Evolutionary conservation across 208 protist species (phyloP).

Genomic region (Angomonas deanei): DNA sequence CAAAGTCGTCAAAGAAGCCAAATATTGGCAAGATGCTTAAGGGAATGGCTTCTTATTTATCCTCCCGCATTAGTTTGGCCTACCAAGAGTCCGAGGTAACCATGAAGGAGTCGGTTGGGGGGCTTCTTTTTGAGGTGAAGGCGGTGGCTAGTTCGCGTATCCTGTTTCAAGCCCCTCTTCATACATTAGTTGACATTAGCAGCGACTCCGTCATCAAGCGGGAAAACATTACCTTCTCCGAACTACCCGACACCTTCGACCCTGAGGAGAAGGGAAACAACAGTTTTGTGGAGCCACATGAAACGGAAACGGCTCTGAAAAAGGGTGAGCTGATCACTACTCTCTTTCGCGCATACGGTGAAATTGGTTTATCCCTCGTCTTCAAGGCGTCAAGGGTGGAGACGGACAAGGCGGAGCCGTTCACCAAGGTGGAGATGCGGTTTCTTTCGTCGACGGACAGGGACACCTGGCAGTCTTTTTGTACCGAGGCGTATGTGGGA

Average conservation of each 20-base stretch:
- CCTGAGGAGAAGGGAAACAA: constrained; percentile 1
- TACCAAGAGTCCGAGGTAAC: constrained; percentile 45
- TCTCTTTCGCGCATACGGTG: constrained; percentile 34
- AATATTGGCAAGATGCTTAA: constrained; percentile 23
- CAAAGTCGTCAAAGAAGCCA: constrained; percentile 7
- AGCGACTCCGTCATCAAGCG: constrained; percentile 38
- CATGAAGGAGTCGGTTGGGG: constrained; percentile 24
- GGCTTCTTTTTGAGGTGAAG: constrained; percentile 35
- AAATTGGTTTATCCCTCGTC: constrained; percentile 43
- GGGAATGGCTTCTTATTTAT: constrained; percentile 30
- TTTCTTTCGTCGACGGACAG: constrained; percentile 43
- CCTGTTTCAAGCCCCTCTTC: constrained; percentile 23
- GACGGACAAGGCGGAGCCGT: constrained; percentile 7
- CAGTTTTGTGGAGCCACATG: background rate
- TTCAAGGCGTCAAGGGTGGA: constrained; percentile 20
- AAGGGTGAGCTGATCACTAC: constrained; percentile 37
- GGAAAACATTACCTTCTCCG: constrained; percentile 36
- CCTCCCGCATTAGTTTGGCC: constrained; percentile 27
- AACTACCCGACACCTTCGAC: constrained; percentile 18
- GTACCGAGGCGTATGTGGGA: constrained; percentile 32
- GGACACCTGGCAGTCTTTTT: constrained; percentile 38
- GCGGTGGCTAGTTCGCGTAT: constrained; percentile 4
- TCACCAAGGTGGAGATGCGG: constrained; percentile 30
- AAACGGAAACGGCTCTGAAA: background rate
- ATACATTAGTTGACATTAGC: constrained; percentile 38